Base-by-base conservation (phyloP, 768 basidiomycete species). In the Russula emetica region DNA sequence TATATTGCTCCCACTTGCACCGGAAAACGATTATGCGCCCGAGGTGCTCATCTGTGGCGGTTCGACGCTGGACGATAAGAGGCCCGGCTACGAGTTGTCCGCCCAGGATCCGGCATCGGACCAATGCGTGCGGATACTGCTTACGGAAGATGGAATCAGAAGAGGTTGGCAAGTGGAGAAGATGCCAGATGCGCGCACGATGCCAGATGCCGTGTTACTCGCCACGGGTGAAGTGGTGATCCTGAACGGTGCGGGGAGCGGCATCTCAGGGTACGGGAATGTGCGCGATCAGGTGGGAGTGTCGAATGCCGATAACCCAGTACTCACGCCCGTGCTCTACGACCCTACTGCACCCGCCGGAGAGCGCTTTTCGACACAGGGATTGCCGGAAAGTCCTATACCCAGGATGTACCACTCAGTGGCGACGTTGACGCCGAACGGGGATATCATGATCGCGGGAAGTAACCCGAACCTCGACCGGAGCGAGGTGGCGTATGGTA, bases 391-490 rank as follows among this genome's bases (percentile, higher is more conserved):
- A 0, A 90, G 87, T 71, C 60, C 76, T 26, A 90, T 92, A 64
- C 85, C 91, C 20, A 75, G 91, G 57, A 69, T 93, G 73, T 93
- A 92, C 70, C 90, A 92, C 70, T 92, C 89, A n/a, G 84, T 88
- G 0, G 91, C 90, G 52, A 90, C 86, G 18, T 74, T 92, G 69
- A 87, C 88, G 9, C 90, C 90, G 8, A 76, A 75, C 34, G 91
- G 85, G 3, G 80, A 82, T 57, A 74, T 92, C 55, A 83, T 92
- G 85, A 84, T 93, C 61, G 85, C 90, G 22, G 90, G 90, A 38
- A 90, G 89, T 64, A 92, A 91, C 70, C 91, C 91, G 28, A 92
- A 92, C 73, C 73, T 92, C 63, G 90, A 92, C 72, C 77, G 88
- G 58, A 90, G 86, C 69, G 86, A 84, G 68, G 69, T 83, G 47